These are phyloP conservation scores for Aegilops tauschii DNA, from an alignment of 176 grass and related monocot species.

Conservation along the genomic window DNA sequence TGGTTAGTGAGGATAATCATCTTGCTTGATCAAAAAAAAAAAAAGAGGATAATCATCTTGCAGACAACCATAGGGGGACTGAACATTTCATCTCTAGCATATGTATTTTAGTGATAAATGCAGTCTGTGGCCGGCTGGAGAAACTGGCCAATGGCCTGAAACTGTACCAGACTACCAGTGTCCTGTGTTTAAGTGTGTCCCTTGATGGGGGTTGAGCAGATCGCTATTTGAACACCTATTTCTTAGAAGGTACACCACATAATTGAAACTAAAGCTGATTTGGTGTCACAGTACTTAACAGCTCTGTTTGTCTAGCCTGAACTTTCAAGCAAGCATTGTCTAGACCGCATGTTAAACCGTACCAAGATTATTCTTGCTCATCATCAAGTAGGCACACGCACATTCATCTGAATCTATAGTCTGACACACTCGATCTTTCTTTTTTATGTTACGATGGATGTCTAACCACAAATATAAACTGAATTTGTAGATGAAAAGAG, in stretches of 20 bases:
- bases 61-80: background rate
- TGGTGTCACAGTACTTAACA: conserved; percentile 20
- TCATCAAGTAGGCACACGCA: background rate
- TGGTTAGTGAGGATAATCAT: background rate
- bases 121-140: background rate
- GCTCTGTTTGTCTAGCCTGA: background rate
- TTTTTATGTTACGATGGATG: background rate
- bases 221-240: background rate
- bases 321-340: background rate
- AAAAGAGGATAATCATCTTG: background rate
- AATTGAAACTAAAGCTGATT: conserved; percentile 5
- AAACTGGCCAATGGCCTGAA: conserved; percentile 4
- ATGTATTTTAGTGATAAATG: conserved; percentile 7
- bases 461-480: background rate
- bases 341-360: background rate
- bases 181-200: background rate
- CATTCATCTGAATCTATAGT: background rate
- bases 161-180: background rate
- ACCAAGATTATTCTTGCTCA: background rate
- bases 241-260: background rate
- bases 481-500: conserved; percentile 1
- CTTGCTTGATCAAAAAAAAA: background rate
- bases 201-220: conserved; percentile 7
- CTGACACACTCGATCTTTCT: background rate
- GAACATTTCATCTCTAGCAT: conserved; percentile 20